Evolutionary conservation across 148 eudicot species (phyloP).

Genomic region (Pouteria glomerata): DNA sequence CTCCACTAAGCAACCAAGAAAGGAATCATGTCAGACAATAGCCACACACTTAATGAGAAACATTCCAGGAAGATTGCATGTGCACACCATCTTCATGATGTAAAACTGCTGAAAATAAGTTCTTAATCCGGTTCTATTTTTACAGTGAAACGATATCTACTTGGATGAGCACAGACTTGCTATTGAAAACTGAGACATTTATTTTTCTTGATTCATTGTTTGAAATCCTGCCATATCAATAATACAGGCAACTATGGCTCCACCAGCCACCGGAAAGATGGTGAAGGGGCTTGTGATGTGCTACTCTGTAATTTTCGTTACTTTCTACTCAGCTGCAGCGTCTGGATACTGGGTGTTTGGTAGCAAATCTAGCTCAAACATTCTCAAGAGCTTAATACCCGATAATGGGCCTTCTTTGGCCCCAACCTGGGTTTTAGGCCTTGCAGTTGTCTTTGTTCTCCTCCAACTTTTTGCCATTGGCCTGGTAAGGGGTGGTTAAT

Average conservation of each 20-base stretch:
- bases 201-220: neutral
- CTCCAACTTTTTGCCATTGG: slow-evolving; percentile 97
- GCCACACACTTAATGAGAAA: too few species aligned
- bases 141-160: too few species aligned
- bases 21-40: too few species aligned
- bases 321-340: slow-evolving; percentile 80
- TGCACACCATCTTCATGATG: too few species aligned
- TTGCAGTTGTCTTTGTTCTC: slow-evolving; percentile 68
- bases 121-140: too few species aligned
- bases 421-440: slow-evolving; percentile 66
- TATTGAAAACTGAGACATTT: too few species aligned
- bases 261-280: slow-evolving; percentile 96
- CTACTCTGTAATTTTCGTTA: slow-evolving; percentile 68
- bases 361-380: slow-evolving; percentile 64
- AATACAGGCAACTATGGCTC: slow-evolving; percentile 88
- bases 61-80: too few species aligned
- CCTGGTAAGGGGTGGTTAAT: slow-evolving; percentile 76
- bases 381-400: slow-evolving; percentile 74
- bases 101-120: too few species aligned
- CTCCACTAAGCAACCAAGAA: too few species aligned
- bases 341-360: slow-evolving; percentile 92
- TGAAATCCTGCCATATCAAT: neutral
- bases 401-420: slow-evolving; percentile 75
- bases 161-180: too few species aligned
- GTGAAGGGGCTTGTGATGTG: slow-evolving; percentile 80